These are phyloP conservation scores for Suillus hirtellus DNA, from an alignment of 768 basidiomycete species.

Conservation along the genomic window DNA sequence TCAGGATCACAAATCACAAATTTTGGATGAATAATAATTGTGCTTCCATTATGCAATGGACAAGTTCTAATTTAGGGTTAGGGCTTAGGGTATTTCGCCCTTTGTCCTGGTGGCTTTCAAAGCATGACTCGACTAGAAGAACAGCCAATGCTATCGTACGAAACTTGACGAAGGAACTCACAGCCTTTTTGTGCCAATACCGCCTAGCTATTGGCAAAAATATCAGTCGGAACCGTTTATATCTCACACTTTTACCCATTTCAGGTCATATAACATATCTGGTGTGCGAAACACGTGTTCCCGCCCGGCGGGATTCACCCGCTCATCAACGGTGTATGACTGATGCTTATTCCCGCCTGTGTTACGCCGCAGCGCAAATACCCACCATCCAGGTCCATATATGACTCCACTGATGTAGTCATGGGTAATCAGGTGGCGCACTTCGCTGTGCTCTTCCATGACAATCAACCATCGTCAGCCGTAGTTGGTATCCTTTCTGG, in stretches of 20 bases:
- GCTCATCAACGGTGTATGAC: neutral
- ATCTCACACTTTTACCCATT: slow-evolving; percentile 11
- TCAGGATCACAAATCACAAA: slow-evolving; percentile 6
- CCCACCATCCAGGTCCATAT: neutral
- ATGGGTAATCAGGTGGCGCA: neutral
- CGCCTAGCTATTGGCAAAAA: neutral
- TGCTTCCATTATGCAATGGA: neutral
- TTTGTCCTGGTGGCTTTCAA: slow-evolving; percentile 8
- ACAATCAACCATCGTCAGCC: too few relatives aligned
- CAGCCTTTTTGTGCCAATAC: neutral
- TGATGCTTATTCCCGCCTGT: slow-evolving; percentile 20
- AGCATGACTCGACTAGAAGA: slow-evolving; percentile 10
- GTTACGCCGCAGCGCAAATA: neutral
- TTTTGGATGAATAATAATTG: neutral
- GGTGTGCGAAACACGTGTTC: slow-evolving; percentile 10
- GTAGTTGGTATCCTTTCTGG: neutral
- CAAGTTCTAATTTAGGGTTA: slow-evolving; percentile 28
- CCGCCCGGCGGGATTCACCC: slow-evolving; percentile 13
- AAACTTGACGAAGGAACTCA: neutral
- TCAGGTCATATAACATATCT: neutral
- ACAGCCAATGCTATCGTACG: slow-evolving; percentile 8
- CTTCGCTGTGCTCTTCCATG: neutral
- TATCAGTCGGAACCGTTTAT: slow-evolving; percentile 10
- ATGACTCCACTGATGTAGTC: too few relatives aligned
- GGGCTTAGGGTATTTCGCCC: slow-evolving; percentile 27